These are phyloP conservation scores for Xylaria castorea DNA, from an alignment of 495 filamentous ascomycete species.

Conservation along the genomic window DNA sequence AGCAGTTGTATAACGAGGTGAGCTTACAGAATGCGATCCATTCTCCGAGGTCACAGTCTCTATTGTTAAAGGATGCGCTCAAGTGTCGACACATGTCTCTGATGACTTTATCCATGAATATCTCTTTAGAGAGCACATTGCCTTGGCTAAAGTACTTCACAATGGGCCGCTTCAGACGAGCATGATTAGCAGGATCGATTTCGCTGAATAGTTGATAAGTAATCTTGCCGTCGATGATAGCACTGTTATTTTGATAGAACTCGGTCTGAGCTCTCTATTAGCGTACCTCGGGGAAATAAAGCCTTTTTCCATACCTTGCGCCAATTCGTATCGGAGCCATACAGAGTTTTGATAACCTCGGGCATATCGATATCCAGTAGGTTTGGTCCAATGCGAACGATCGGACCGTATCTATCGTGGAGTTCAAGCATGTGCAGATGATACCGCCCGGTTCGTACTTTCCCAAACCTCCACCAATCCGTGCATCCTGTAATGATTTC, in stretches of 20 bases:
- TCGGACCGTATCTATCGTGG: conserved; percentile 47
- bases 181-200: conserved; percentile 38
- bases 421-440: conserved; percentile 27
- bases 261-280: conserved; percentile 39
- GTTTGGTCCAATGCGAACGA: conserved; percentile 49
- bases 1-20: not conserved
- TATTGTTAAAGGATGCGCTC: not conserved
- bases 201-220: conserved; percentile 49
- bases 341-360: conserved; percentile 36
- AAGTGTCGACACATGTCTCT: conserved; percentile 34
- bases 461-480: not conserved
- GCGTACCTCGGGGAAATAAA: not conserved
- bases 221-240: conserved; percentile 41
- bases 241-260: conserved; percentile 44
- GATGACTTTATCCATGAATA: conserved; percentile 23
- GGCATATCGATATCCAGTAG: conserved; percentile 47
- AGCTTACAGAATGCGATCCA: conserved; percentile 38
- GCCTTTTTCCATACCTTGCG: not conserved
- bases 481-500: not conserved
- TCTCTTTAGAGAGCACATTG: conserved; percentile 3
- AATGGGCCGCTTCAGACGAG: conserved; percentile 42
- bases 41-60: conserved; percentile 31
- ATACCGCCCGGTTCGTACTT: not conserved
- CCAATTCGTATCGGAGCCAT: conserved; percentile 27
- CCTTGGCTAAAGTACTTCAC: conserved; percentile 40